Percentiles rank a stretch among this genome's conserved stretches.
Conservation (phyloP, 2,329 filamentous ascomycete genomes). For the Monosporascus sp. region DNA sequence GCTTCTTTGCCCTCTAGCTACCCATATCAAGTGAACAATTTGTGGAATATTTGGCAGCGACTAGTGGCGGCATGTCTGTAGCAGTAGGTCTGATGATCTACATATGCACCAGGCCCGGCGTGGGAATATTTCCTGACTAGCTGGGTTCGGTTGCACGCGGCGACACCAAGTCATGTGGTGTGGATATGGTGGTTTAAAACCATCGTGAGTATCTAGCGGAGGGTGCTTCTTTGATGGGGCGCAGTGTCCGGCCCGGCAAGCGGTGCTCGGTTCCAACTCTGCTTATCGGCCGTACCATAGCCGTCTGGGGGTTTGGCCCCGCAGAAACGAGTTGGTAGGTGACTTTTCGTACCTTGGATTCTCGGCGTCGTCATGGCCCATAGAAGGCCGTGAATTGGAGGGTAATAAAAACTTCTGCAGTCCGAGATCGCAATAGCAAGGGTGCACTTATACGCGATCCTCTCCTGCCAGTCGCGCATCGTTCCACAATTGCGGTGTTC, state of each 20-base stretch:
- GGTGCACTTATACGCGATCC: neutral
- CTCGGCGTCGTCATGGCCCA: neutral
- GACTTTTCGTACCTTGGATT: neutral
- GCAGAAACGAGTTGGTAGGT: neutral
- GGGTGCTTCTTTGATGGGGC: neutral
- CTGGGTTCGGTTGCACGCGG: conserved; percentile 23
- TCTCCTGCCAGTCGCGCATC: neutral
- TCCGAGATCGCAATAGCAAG: neutral
- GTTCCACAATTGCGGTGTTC: neutral
- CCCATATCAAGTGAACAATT: neutral
- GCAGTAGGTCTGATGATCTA: neutral
- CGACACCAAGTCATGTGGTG: conserved; percentile 23
- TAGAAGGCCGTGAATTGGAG: neutral
- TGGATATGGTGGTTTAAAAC: neutral
- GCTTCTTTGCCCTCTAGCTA: too few relatives aligned
- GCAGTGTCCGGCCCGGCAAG: neutral
- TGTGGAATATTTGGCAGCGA: neutral
- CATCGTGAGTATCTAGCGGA: neutral
- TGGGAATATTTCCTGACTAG: conserved; percentile 8
- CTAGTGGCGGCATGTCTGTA: neutral
- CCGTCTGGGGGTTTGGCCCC: too few relatives aligned
- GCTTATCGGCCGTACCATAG: neutral
- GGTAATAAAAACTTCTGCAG: neutral
- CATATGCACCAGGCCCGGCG: neutral
- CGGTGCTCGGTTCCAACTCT: neutral